Evolutionary conservation across 176 grass and related monocot genomes (phyloP), one percentile per base, ranked within the genome.

Genomic region (Tillandsia leiboldiana): DNA sequence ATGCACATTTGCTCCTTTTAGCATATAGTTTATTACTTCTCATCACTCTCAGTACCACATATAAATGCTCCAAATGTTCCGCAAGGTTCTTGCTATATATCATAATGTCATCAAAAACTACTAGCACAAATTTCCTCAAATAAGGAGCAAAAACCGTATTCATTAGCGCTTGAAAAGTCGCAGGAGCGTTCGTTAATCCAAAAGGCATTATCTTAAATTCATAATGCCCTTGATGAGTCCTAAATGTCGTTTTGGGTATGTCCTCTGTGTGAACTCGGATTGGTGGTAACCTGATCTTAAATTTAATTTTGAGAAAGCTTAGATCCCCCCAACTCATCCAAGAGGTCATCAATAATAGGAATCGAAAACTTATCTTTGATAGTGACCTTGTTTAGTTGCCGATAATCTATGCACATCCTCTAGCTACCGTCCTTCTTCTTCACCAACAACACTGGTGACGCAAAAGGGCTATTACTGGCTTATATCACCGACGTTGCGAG

Each of bases 81-180:
- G 24, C 24, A 24, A 24, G 24, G 24, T 24, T 24, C 1, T 12
- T 18, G 14, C 3, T 76, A 10, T 76, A 76, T 1, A 76, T 12
- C 9, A 76, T 1, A 2, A 68, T 76, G 9, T 76, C 48, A 56
- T 76, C 18, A 15, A 67, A 68, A 14, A 76, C 68, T 1, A 65
- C 72, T 12, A 66, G 1, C 1, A 63, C 53, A 64, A 65, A 65
- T 2, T 49, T 50, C 28, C 58, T 52, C 10, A 53, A 14, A 0
- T 12, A 14, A 53, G 0, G 51, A 2, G 5, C 14, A 8, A 53
- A 53, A 2, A 53, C 8, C 1, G 7, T 8, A 53, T 53, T 53
- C 51, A 11, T 53, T 3, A 53, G 2, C 7, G 12, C 51, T 8
- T 53, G 10, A 14, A 53, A 53, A 4, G 51, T 53, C 0, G 8